These are phyloP conservation scores for Oryza coarctata DNA, from an alignment of 176 grass and related monocot genomes.

Conservation along the genomic window DNA sequence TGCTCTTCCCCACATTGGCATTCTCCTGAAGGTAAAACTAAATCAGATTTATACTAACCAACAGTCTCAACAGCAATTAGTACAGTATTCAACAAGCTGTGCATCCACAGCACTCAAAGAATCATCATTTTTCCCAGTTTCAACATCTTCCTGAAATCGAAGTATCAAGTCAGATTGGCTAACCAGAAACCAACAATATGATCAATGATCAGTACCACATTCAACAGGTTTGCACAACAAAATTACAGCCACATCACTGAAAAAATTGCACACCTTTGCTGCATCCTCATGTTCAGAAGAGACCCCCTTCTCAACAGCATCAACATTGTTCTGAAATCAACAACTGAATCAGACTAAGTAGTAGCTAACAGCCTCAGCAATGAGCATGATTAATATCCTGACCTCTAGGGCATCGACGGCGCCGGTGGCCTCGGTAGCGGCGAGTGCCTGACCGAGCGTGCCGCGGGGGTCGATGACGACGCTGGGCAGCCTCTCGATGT, in stretches of 20 bases:
- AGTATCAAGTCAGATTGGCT: slow-evolving; percentile 1
- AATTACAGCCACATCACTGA: not conserved
- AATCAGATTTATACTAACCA: not conserved
- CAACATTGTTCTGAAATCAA: slow-evolving; percentile 23
- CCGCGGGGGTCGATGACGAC: slow-evolving; percentile 41
- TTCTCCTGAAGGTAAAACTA: slow-evolving; percentile 7
- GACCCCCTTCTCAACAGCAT: not conserved
- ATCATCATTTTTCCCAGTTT: not conserved
- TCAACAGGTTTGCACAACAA: not conserved
- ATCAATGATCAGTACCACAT: not conserved
- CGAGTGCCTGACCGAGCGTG: slow-evolving; percentile 36
- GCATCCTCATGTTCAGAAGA: not conserved
- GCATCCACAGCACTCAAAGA: not conserved
- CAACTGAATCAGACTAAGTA: not conserved
- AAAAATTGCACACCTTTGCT: not conserved
- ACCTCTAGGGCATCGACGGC: not conserved
- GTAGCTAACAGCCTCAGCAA: not conserved
- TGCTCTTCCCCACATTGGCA: not conserved
- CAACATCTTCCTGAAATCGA: slow-evolving; percentile 12
- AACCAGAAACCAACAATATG: not conserved
- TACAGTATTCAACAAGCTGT: not conserved
- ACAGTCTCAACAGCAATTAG: not conserved
- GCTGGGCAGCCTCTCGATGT: slow-evolving; percentile 44
- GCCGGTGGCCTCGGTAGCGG: not conserved
- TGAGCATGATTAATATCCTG: not conserved